phyloP scores from a whole-genome alignment of 345 rosid genomes.

The Camelina neglecta region DNA sequence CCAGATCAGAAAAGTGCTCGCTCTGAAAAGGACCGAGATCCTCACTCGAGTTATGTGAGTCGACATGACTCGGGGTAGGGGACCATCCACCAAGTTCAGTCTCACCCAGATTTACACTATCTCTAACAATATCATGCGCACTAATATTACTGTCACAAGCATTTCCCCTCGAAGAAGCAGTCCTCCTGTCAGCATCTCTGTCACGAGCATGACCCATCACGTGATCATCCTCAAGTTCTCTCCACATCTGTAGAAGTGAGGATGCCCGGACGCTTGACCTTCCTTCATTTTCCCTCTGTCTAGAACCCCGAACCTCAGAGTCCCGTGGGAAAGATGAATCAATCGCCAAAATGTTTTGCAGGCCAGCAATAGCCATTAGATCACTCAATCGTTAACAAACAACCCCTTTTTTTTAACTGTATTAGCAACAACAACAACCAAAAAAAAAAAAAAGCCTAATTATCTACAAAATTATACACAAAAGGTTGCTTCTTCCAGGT shows the following conservation, averaged over 20 bases:
- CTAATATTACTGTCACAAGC: constrained; percentile 48
- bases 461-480: constrained; percentile 49
- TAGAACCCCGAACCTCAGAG: constrained; percentile 60
- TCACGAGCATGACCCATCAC: constrained; percentile 66
- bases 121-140: constrained; percentile 51
- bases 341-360: constrained; percentile 75
- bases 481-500: constrained; percentile 42
- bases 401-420: constrained; percentile 47
- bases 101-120: constrained; percentile 54
- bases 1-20: constrained; percentile 63
- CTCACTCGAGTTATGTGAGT: constrained; percentile 58
- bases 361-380: constrained; percentile 82
- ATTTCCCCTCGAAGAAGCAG: constrained; percentile 48
- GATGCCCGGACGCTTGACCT: constrained; percentile 75
- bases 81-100: constrained; percentile 63
- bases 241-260: constrained; percentile 80
- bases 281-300: constrained; percentile 60
- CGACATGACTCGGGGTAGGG: constrained; percentile 49
- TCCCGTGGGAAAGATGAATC: constrained; percentile 77
- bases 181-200: constrained; percentile 58
- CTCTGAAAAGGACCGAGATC: constrained; percentile 46
- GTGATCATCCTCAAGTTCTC: constrained; percentile 90
- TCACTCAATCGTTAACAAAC: constrained; percentile 32
- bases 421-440: background rate
- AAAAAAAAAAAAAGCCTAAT: constrained; percentile 31